Evolutionary conservation across 2,329 filamentous ascomycete genomes (phyloP), one percentile per base, ranked within the genome.

Genomic region (Orbilia blumenaviensis): DNA sequence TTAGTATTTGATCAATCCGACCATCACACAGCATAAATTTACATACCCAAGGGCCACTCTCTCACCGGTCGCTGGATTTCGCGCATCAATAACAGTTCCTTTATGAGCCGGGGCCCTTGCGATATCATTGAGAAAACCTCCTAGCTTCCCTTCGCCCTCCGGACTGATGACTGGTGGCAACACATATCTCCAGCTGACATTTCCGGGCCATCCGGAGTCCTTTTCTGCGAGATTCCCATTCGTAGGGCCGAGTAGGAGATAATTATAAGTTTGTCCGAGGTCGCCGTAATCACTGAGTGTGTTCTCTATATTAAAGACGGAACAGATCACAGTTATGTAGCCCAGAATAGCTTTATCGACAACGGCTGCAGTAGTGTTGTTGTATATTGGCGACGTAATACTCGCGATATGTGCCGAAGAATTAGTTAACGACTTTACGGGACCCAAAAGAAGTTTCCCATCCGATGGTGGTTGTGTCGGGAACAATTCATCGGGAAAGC

Each of bases 121-220:
- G 16, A 76, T 60, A 29, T 76, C 27, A n/a, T 42, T 21, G 18
- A 62, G 61, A 12, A 60, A 76, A 10, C 72, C 72, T 21, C 72
- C 72, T 7, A 76, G 27, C 6, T 44, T 69, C 10, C 72, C 72
- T 29, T 76, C 64, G 1, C 72, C 72, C 3, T 7, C 29, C 9
- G 36, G 46, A 32, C 50, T 58, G 25, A 69, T 76, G 9, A 54
- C 54, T 7, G 72, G 72, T 3, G 72, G 72, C 41, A 76, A 38
- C 8, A 76, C 64, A 46, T 76, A 76, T 60, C 72, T 63, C 72
- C 72, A 76, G 23, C 72, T 76, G 2, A 68, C 58, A 34, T 76
- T 76, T 27, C 72, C 72, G 21, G 72, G 72, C 72, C 72, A 76
- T 4, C 72, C 72, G 8, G 58, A 64, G 23, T 67, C 58, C 25